A percentile compares a stretch with the other conserved stretches of the same genome.
Conservation (phyloP, 805 yeast species). For the Saturnispora hagleri region DNA sequence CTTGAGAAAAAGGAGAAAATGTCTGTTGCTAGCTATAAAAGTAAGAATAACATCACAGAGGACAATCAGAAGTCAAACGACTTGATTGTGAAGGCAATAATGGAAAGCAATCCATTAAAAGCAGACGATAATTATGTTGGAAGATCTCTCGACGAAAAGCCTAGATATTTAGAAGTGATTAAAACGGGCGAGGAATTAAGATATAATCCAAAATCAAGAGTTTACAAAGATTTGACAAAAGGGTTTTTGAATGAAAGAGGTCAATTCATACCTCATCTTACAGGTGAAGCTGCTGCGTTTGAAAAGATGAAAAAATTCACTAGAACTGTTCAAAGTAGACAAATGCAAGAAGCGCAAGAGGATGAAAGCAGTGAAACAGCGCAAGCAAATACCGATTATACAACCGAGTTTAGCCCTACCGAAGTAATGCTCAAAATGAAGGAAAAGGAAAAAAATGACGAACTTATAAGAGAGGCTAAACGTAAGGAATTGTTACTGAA, state of each 20-base stretch:
- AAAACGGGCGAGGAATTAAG: conserved; percentile 34
- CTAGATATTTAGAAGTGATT: conserved; percentile 52
- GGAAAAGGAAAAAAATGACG: conserved; percentile 25
- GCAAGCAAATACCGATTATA: conserved; percentile 18
- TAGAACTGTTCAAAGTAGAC: conserved; percentile 15
- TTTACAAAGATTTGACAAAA: conserved; percentile 24
- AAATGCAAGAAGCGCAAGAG: conserved; percentile 13
- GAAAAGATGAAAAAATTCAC: conserved; percentile 41
- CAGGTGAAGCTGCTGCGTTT: conserved; percentile 50
- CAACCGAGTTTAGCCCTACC: conserved; percentile 40
- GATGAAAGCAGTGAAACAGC: conserved; percentile 11
- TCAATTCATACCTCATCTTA: conserved; percentile 45
- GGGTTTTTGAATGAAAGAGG: conserved; percentile 29
- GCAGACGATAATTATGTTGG: conserved; percentile 32
- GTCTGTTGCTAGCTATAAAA: conserved; percentile 14
- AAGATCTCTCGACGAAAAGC: conserved; percentile 66
- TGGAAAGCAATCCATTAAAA: conserved; percentile 8
- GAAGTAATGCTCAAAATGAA: conserved; percentile 31
- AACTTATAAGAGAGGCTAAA: conserved; percentile 22
- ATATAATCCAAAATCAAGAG: conserved; percentile 48
- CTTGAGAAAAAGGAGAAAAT: conserved; percentile 35
- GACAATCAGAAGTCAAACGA: conserved; percentile 36
- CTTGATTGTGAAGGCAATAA: conserved; percentile 28
- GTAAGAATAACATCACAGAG: conserved; percentile 13
- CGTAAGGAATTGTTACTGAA: conserved; percentile 28